phyloP scores from a whole-genome alignment of 2,329 filamentous ascomycete genomes.

The Fonsecaea multimorphosa region DNA sequence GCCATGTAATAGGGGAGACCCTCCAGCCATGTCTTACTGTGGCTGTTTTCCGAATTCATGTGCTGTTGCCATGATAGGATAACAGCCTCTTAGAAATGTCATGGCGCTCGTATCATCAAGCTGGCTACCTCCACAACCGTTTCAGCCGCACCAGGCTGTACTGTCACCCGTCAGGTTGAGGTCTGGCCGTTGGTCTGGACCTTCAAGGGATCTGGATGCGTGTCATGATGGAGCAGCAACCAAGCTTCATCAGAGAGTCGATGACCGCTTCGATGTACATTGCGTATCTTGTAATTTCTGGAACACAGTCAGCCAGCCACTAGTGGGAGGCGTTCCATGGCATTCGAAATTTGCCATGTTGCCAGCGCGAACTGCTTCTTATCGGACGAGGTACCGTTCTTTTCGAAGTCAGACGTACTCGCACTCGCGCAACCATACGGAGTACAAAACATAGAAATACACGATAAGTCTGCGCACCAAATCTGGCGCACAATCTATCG shows the following conservation, averaged over 20 bases:
- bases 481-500: too few species aligned
- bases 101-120: not conserved
- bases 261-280: too few species aligned
- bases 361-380: not conserved
- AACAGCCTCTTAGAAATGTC: not conserved
- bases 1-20: too few species aligned
- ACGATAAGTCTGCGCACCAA: too few species aligned
- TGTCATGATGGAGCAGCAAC: too few species aligned
- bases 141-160: not conserved
- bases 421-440: too few species aligned
- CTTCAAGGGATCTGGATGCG: not conserved
- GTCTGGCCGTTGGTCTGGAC: not conserved
- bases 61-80: not conserved
- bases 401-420: not conserved
- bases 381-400: not conserved
- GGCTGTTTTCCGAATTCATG: not conserved
- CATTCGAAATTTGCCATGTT: not conserved
- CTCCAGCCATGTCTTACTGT: not conserved
- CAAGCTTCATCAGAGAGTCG: too few species aligned
- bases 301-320: not conserved
- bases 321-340: not conserved
- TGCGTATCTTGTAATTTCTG: too few species aligned
- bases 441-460: too few species aligned
- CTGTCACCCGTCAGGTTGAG: not conserved
- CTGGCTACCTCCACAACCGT: not conserved